A percentile compares a stretch with the other conserved stretches of the same genome.
These are phyloP conservation scores for Baorangia bicolor DNA, from an alignment of 768 basidiomycete genomes.

Conservation along the genomic window DNA sequence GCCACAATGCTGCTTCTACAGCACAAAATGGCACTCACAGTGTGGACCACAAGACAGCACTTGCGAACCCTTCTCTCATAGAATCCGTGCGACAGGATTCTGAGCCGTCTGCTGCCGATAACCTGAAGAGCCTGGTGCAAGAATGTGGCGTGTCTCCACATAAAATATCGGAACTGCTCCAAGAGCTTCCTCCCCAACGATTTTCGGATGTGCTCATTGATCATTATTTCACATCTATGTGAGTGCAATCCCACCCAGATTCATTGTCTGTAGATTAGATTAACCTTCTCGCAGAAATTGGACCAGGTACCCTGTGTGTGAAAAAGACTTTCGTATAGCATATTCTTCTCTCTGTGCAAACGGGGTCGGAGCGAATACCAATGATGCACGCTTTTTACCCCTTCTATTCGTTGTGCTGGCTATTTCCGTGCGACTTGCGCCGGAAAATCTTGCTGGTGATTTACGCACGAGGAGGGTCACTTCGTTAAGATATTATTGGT, in stretches of 20 bases:
- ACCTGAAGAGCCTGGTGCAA: conserved; percentile 79
- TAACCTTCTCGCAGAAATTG: conserved; percentile 61
- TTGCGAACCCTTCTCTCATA: conserved; percentile 35
- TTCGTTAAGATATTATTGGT: conserved; percentile 93
- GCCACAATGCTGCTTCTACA: conserved; percentile 9
- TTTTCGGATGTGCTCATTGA: conserved; percentile 78
- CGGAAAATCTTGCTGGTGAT: conserved; percentile 82
- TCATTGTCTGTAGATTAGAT: background rate
- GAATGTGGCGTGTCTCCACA: conserved; percentile 92
- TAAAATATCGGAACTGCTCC: conserved; percentile 84
- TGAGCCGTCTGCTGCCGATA: conserved; percentile 67
- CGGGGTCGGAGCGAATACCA: conserved; percentile 62
- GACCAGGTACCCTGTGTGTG: conserved; percentile 90
- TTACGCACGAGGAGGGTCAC: conserved; percentile 71
- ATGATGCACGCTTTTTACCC: conserved; percentile 82
- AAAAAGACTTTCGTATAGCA: conserved; percentile 73
- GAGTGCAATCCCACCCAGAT: conserved; percentile 24
- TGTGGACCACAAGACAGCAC: conserved; percentile 27
- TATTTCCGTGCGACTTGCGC: conserved; percentile 80
- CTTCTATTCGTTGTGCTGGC: conserved; percentile 93
- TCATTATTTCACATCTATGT: conserved; percentile 78
- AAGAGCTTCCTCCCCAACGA: conserved; percentile 80
- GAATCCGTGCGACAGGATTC: conserved; percentile 43
- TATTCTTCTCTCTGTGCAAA: conserved; percentile 67
- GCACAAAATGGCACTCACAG: conserved; percentile 26